A percentile compares a stretch with the other conserved stretches of the same genome.
Conservation (phyloP, 139 green algal genomes). For the Coelastrella sp. region DNA sequence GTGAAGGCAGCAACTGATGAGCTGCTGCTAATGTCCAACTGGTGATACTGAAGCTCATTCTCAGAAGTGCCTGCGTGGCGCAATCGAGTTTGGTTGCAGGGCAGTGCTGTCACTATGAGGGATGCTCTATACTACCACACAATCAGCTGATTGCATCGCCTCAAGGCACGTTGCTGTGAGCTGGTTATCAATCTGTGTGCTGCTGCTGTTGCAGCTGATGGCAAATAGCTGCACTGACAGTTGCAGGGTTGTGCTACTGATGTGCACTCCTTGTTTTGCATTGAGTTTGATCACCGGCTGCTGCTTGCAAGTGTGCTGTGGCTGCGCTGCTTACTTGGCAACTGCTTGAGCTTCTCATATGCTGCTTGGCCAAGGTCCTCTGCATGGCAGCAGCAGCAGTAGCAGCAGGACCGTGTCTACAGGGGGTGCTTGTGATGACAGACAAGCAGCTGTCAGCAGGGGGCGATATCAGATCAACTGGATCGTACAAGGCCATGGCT, state of each 20-base stretch:
- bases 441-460: conserved; percentile 14
- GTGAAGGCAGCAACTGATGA: conserved; percentile 67
- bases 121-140: too few relatives aligned
- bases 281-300: too few relatives aligned
- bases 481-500: too few relatives aligned
- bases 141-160: too few relatives aligned
- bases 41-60: conserved; percentile 43
- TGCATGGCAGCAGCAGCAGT: conserved; percentile 5
- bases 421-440: neutral
- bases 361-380: conserved; percentile 39
- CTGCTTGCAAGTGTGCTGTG: neutral
- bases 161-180: too few relatives aligned
- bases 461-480: neutral
- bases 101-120: neutral
- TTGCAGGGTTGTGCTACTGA: neutral
- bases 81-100: neutral
- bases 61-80: conserved; percentile 22
- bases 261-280: too few relatives aligned
- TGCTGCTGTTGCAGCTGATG: too few relatives aligned
- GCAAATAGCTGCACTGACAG: too few relatives aligned
- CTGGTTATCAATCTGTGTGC: too few relatives aligned
- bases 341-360: conserved; percentile 1
- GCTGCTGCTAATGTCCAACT: conserved; percentile 72
- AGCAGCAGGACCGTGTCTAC: too few relatives aligned
- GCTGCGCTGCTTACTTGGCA: neutral